Conservation (phyloP, 495 filamentous ascomycete genomes). For the Choiromyces venosus region DNA sequence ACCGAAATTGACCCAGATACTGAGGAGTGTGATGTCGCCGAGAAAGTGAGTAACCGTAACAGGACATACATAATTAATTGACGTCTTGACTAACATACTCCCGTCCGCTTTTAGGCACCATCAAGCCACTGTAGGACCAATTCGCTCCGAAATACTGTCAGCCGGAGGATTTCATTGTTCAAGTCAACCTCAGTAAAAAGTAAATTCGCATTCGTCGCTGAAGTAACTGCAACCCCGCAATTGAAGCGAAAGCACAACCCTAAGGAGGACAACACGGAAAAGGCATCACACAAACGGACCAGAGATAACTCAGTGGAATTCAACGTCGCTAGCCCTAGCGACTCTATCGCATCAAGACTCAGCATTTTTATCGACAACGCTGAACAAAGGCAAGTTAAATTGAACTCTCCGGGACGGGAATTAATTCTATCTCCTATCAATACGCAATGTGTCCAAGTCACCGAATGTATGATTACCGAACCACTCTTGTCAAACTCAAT, state of each 20-base stretch:
- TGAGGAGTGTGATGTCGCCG: not conserved
- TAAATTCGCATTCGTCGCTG: not conserved
- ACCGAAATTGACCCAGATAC: not conserved
- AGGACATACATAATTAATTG: not conserved
- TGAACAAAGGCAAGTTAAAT: not conserved
- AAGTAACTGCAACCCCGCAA: not conserved
- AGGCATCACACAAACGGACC: not conserved
- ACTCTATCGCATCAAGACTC: not conserved
- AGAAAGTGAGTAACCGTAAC: not conserved
- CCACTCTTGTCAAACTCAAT: not conserved
- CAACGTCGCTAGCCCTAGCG: not conserved
- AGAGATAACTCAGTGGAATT: not conserved
- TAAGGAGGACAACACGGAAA: not conserved
- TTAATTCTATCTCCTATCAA: conserved; percentile 33
- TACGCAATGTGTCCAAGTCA: conserved; percentile 1
- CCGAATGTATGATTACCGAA: not conserved
- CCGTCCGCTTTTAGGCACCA: not conserved
- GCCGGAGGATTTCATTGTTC: not conserved
- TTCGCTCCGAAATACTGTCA: not conserved
- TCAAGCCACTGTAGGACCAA: not conserved
- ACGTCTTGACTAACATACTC: not conserved
- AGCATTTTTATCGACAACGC: not conserved
- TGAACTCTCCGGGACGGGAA: conserved; percentile 28
- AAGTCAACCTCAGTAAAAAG: not conserved
- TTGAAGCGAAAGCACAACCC: not conserved